phyloP scores from a whole-genome alignment of 768 basidiomycete species.

The Mycena venus region DNA sequence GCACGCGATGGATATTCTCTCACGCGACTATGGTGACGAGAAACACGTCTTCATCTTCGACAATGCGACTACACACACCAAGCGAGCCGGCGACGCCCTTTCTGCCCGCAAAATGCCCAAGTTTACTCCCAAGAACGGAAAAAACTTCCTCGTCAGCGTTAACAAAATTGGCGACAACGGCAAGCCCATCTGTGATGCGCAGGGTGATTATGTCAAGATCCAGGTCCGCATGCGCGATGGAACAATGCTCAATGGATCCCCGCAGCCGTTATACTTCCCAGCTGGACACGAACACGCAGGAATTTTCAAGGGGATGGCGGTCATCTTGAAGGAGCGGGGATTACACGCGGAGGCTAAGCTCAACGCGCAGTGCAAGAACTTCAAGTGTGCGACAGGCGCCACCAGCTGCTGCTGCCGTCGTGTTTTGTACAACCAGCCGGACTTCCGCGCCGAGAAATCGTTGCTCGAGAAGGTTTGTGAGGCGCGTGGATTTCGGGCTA shows the following conservation, averaged over 20 bases:
- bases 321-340: conserved; percentile 39
- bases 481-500: conserved; percentile 32
- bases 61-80: no score
- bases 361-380: no score
- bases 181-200: conserved; percentile 34
- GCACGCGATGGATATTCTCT: conserved; percentile 36
- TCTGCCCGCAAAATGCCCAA: conserved; percentile 54
- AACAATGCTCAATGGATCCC: conserved; percentile 37
- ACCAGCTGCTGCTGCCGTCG: no score
- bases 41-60: conserved; percentile 44
- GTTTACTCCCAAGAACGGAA: conserved; percentile 26
- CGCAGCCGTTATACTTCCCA: conserved; percentile 49
- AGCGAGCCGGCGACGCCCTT: conserved; percentile 43
- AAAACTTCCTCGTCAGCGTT: conserved; percentile 39
- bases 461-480: conserved; percentile 35
- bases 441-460: conserved; percentile 39
- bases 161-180: conserved; percentile 35
- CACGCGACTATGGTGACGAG: conserved; percentile 41
- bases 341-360: conserved; percentile 6
- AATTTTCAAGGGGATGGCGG: conserved; percentile 35
- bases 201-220: conserved; percentile 41
- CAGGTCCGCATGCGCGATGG: conserved; percentile 48
- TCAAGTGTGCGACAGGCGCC: no score
- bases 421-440: no score
- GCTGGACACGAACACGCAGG: conserved; percentile 39